Percentiles rank a stretch among this genome's conserved stretches.
phyloP scores from a whole-genome alignment of 1,284 basidiomycete genomes.

The Anthracocystis walkeri region DNA sequence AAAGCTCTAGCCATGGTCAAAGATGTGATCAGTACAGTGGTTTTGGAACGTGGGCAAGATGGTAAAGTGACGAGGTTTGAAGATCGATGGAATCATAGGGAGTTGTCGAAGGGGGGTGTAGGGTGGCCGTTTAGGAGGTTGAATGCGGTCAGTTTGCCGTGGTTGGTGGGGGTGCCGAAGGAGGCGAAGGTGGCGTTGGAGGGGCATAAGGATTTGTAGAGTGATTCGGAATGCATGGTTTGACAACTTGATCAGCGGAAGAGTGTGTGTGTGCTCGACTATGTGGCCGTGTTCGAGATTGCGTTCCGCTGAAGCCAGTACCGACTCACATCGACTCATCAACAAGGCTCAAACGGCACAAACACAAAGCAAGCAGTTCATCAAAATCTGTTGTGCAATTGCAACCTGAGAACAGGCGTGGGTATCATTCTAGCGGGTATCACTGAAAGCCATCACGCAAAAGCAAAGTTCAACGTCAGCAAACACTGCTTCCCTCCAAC shows the following conservation, averaged over 20 bases:
- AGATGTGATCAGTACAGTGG: slow-evolving; percentile 76
- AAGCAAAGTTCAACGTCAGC: no score
- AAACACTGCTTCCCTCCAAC: no score
- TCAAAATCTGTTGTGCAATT: no score
- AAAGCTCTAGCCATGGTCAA: slow-evolving; percentile 72
- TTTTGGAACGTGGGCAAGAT: slow-evolving; percentile 76
- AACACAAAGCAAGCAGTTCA: neutral
- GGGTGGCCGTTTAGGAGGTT: slow-evolving; percentile 37
- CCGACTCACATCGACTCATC: no score
- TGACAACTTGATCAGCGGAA: neutral
- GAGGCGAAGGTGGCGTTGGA: slow-evolving; percentile 11
- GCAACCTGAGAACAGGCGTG: no score
- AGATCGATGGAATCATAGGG: slow-evolving; percentile 74
- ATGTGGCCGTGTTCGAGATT: no score
- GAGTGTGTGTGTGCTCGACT: no score
- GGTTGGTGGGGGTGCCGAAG: slow-evolving; percentile 26
- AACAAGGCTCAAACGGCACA: neutral
- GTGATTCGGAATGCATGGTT: neutral
- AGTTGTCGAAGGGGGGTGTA: slow-evolving; percentile 10
- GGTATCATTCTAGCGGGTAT: no score
- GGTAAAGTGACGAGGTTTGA: slow-evolving; percentile 76
- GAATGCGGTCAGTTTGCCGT: slow-evolving; percentile 32
- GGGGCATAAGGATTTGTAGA: slow-evolving; percentile 10
- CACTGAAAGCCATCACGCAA: no score
- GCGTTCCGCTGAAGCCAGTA: no score